Base-by-base conservation (phyloP, 805 yeast species). In the Scheffersomyces stipitis region DNA sequence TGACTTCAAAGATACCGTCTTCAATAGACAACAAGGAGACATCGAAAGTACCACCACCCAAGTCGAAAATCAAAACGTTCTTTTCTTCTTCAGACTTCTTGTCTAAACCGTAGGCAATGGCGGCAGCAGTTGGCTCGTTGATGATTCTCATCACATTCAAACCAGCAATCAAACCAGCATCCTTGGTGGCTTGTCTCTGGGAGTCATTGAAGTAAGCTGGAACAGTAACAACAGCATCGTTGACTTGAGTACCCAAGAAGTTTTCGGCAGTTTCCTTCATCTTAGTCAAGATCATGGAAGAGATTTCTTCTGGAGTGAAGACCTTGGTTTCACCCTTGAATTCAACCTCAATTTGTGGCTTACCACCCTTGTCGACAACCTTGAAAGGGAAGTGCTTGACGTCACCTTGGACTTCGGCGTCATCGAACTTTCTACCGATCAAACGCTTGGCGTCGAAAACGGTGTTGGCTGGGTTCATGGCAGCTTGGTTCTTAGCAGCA, bases 21-120 rank as follows among this genome's bases (percentile, higher is more conserved):
- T 69, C 73, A 44, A 69, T 69, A 41, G 73, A 64, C 54, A 69
- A 64, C 42, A 69, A 58, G 36, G 75, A 69, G 36, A 69, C 74
- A 66, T 45, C 68, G 58, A 69, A 68, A 48, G 74, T 68, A 60
- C 74, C 74, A 50, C 74, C 49, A 45, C 49, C 74, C 56, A 68
- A 65, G 59, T 69, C 73, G 62, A 69, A 68, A 50, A 69, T 69
- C 51, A 69, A 60, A 32, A 69, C 73, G 49, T 68, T 66, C 77
- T 83, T 84, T 75, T 86, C 95, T 34, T 55, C 45, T 48, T 64
- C 72, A 58, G 80, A 81, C 65, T 78, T 66, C 52, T 58, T 58
- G 78, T 62, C 81, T 76, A 56, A 56, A 54, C 61, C 61, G 62
- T 56, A 58, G 47, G 62, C 62, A 50, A 56, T 56, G 42, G 62